Evolutionary conservation across 139 green algal genomes (phyloP), one percentile per base, ranked within the genome.

Genomic region (Chlamydomonas sp.): DNA sequence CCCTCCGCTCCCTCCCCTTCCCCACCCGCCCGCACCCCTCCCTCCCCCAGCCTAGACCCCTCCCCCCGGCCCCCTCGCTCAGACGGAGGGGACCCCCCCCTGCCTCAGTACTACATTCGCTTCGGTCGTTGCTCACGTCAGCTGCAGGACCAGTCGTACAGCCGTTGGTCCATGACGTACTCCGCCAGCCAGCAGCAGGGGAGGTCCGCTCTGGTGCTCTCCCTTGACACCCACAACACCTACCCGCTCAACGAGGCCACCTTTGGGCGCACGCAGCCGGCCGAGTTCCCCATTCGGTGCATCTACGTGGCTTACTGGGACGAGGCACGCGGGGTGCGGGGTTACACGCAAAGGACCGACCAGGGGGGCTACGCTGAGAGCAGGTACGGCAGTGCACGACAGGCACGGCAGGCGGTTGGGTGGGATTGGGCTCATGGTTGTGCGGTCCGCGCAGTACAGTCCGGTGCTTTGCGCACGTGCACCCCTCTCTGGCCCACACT

Each of bases 71-170:
- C 31, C 31, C 31, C 31, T 49, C 31, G 31, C 31, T 49, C 31
- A 49, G 31, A 49, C 31, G 31, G 31, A 49, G 31, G 31, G 31
- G 31, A 49, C 31, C 31, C 31, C 0, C 31, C 31, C 73, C 78
- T 73, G 61, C 66, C 80, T 1, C 80, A 85, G 68, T 85, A 78
- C 80, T 85, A 78, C 64, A 85, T 85, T 5, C 31, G 59, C 67
- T 85, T 78, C 17, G 80, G 80, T 4, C 31, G 49, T 1, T 85
- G 80, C 57, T 57, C 17, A 1, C 80, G 15, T 57, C 4, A 57
- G 7, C 80, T 85, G 3, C 80, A 85, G 49, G 2, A 59, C 14
- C 57, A 68, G 57, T 6, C 66, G 67, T 85, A 85, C 59, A 67
- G 80, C 17, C 49, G 1, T 9, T 85, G 80, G 80, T 58, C 59